Percentiles rank a stretch among this genome's conserved stretches.
Conservation (phyloP, 805 yeast genomes). For the Blastobotrys peoriensis region DNA sequence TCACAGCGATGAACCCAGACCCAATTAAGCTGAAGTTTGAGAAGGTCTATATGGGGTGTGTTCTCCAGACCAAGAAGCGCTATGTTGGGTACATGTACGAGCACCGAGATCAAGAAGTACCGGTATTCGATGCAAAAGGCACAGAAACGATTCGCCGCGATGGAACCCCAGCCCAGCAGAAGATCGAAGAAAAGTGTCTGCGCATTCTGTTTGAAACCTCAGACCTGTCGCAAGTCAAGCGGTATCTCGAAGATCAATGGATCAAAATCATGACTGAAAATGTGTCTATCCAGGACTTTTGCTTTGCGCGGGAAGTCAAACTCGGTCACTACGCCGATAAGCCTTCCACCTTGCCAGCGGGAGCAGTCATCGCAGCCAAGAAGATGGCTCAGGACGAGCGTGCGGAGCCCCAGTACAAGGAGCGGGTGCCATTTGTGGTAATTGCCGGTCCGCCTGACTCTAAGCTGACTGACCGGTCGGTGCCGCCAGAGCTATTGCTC, state of each 20-base stretch:
- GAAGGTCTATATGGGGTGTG: conserved; percentile 84
- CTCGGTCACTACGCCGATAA: conserved; percentile 77
- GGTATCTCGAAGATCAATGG: conserved; percentile 61
- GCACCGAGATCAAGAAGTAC: conserved; percentile 42
- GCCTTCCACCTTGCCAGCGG: conserved; percentile 68
- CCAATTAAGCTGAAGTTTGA: conserved; percentile 86
- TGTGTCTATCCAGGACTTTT: conserved; percentile 71
- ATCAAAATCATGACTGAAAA: conserved; percentile 54
- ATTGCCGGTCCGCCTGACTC: conserved; percentile 50
- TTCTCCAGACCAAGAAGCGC: conserved; percentile 77
- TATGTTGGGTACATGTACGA: conserved; percentile 87
- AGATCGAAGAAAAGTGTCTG: conserved; percentile 66
- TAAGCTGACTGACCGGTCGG: conserved; percentile 67
- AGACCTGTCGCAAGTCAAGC: conserved; percentile 65
- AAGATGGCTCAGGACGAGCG: conserved; percentile 59
- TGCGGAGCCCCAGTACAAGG: conserved; percentile 79
- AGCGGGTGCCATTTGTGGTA: conserved; percentile 84
- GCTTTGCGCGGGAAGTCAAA: conserved; percentile 86
- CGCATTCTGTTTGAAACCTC: conserved; percentile 63
- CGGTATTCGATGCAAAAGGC: conserved; percentile 91
- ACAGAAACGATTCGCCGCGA: conserved; percentile 92
- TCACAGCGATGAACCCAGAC: conserved; percentile 65
- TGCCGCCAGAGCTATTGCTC: conserved; percentile 73
- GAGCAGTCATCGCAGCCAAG: conserved; percentile 73
- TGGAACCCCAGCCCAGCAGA: conserved; percentile 89